Base-by-base conservation (phyloP, 2,329 filamentous ascomycete species). In the Trichoderma koningii region DNA sequence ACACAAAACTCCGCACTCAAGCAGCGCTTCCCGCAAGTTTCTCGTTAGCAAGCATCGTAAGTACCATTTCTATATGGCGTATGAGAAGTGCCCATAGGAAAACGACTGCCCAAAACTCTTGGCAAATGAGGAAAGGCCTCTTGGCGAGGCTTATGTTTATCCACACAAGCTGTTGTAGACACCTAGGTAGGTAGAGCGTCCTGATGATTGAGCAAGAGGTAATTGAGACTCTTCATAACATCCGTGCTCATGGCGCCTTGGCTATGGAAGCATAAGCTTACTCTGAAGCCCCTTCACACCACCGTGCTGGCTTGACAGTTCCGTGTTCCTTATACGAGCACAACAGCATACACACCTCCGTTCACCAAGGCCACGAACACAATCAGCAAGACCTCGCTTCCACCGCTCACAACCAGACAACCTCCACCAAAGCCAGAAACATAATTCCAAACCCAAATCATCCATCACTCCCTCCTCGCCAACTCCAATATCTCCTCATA, bases 401-500 rank as follows among this genome's bases (percentile, higher is more conserved):
- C 4, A 38, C 34, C 34, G 34, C 34, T 38, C 14, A 14, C 34
- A 12, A 4, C 34, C 34, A 38, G 10, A 10, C 34, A 38, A 14
- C 34, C 12, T 38, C 34, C 10, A 38, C 2, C 30, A 34, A 34
- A 34, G 2, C 9, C 30, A 34, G 7, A 30, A 9, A 30, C 2
- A 34, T 3, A 45, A 15, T n/a, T n/a, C n/a, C n/a, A n/a, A 3
- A 30, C 9, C 2, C 30, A 30, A 9, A 30, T 28, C 42, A 7
- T 21, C 7, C 21, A 45, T 45, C n/a, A 53, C 26, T 15, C 26
- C 19, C 21, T 65, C 55, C 17, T 38, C 34, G 41, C 50, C 30
- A 63, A 56, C 17, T 26, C 30, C 19, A 38, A 15, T 7, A 63
- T 34, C 23, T 66, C 64, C 10, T 66, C 57, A 50, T 63, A 63